Evolutionary conservation across 257 asterid species (phyloP).

Genomic region (Nicotiana obtusifolia): DNA sequence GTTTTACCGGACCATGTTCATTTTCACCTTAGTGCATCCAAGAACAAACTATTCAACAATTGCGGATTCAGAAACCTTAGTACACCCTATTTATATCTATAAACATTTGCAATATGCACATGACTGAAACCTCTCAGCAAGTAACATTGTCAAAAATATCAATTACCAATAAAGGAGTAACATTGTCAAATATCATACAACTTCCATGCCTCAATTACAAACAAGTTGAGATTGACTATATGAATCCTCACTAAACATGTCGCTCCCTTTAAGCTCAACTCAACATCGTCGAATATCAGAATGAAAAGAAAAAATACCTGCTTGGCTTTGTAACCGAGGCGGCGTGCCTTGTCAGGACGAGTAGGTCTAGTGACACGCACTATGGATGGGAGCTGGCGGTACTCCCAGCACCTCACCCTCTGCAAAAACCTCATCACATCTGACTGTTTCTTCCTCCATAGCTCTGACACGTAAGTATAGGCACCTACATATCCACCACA

Average conservation of each 20-base stretch:
- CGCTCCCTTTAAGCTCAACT: neutral
- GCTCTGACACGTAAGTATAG: neutral
- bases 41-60: neutral
- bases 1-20: neutral
- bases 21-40: neutral
- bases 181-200: neutral
- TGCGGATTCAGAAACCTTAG: neutral
- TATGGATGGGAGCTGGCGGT: constrained; percentile 7
- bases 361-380: constrained; percentile 9
- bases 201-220: neutral
- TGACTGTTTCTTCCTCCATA: constrained; percentile 8
- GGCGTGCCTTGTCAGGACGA: constrained; percentile 11
- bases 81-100: neutral
- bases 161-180: neutral
- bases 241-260: neutral
- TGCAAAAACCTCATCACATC: constrained; percentile 10
- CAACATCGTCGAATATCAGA: neutral
- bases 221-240: neutral
- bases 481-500: neutral
- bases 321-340: constrained; percentile 1
- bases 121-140: neutral
- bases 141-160: neutral
- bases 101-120: neutral
- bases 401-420: constrained; percentile 11
- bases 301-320: neutral